These are phyloP conservation scores for Castanospermum australe DNA, from an alignment of 306 rosid genomes.

Conservation along the genomic window DNA sequence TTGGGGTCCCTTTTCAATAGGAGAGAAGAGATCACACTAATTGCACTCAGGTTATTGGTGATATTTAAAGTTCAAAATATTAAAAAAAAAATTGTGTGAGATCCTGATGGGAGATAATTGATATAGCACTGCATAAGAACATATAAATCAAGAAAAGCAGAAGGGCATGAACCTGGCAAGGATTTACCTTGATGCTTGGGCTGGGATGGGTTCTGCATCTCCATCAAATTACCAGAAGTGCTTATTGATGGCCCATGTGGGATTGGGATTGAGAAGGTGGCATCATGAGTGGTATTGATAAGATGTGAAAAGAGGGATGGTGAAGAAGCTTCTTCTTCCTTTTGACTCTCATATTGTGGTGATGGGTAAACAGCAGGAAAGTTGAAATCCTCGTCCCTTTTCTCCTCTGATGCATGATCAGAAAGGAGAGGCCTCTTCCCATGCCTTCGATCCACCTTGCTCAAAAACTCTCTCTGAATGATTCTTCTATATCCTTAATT, in stretches of 20 bases:
- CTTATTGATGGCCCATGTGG: background rate
- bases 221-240: constrained; percentile 19
- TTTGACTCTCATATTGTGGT: constrained; percentile 14
- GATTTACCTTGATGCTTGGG: constrained; percentile 22
- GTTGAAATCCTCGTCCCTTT: constrained; percentile 14
- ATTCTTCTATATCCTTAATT: background rate
- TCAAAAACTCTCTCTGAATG: background rate
- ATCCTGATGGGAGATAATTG: background rate
- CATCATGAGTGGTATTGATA: background rate
- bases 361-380: constrained; percentile 15
- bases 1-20: background rate
- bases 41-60: constrained; percentile 4
- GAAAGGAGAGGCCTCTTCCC: constrained; percentile 49
- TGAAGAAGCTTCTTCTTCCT: constrained; percentile 28
- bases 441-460: constrained; percentile 51
- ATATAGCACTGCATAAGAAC: background rate
- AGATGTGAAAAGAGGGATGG: constrained; percentile 1
- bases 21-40: background rate
- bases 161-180: background rate
- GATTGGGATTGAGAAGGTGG: constrained; percentile 10
- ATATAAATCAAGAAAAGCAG: background rate
- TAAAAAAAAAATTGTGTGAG: background rate
- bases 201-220: constrained; percentile 28
- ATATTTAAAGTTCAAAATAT: background rate
- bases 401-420: constrained; percentile 41